Percentiles rank a stretch among this genome's conserved stretches.
These are phyloP conservation scores for Venturia asperata DNA, from an alignment of 2,329 filamentous ascomycete species.

Conservation along the genomic window DNA sequence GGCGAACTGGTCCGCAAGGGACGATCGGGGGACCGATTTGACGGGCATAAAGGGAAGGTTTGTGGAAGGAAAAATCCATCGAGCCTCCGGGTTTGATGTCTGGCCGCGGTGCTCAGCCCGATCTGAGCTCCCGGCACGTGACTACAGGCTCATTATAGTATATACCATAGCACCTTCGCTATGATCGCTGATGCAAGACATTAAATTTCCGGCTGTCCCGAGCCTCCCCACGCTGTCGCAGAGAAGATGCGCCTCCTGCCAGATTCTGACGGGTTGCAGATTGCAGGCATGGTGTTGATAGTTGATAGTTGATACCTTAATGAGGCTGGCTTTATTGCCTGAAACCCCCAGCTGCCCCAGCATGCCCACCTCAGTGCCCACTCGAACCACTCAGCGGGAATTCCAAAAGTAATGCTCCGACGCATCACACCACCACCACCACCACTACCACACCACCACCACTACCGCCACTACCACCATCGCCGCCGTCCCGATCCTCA, in stretches of 20 bases:
- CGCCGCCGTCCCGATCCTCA: neutral
- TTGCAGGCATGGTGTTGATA: constrained; percentile 1
- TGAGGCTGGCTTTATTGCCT: neutral
- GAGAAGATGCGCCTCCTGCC: too few species aligned
- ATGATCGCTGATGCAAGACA: too few species aligned
- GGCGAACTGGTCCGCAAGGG: constrained; percentile 12
- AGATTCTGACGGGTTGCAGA: neutral
- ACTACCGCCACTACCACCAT: too few species aligned
- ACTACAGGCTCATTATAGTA: neutral
- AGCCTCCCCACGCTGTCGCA: neutral
- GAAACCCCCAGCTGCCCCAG: too few species aligned
- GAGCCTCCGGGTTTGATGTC: neutral
- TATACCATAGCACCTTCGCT: neutral
- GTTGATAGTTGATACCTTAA: too few species aligned
- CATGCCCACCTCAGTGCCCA: too few species aligned
- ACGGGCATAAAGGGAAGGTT: neutral
- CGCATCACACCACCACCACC: neutral
- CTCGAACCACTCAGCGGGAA: neutral
- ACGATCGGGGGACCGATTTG: neutral
- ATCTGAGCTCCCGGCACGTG: neutral
- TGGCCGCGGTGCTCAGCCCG: neutral
- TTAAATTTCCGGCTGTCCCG: neutral
- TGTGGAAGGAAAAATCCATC: constrained; percentile 6
- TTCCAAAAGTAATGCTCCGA: neutral
- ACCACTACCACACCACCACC: too few species aligned